Conservation (phyloP, 148 eudicot genomes). For the Hydrangea macrophylla region DNA sequence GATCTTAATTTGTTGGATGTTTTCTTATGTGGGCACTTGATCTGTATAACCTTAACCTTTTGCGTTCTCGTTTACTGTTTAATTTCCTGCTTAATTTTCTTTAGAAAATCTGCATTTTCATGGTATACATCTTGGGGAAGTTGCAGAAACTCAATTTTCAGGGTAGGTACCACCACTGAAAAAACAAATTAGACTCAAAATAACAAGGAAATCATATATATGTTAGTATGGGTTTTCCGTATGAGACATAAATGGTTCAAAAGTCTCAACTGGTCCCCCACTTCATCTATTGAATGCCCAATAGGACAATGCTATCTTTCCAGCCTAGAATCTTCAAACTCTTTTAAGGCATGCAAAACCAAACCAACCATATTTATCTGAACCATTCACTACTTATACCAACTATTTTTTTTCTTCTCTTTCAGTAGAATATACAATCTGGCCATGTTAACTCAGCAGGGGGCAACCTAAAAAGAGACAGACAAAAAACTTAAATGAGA, state of each 20-base stretch:
- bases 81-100: too few relatives aligned
- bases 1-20: too few relatives aligned
- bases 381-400: neutral
- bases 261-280: neutral
- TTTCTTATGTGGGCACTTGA: too few relatives aligned
- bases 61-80: too few relatives aligned
- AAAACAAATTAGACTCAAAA: too few relatives aligned
- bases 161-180: too few relatives aligned
- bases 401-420: neutral
- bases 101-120: too few relatives aligned
- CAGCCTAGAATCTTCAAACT: neutral
- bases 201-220: neutral
- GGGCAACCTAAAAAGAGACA: neutral
- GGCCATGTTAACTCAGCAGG: neutral
- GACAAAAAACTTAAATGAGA: neutral
- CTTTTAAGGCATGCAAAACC: neutral
- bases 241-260: conserved; percentile 1
- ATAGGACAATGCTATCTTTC: neutral
- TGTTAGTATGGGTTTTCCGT: too few relatives aligned
- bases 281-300: neutral
- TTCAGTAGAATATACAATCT: neutral
- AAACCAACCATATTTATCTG: neutral
- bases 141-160: too few relatives aligned
- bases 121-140: too few relatives aligned
- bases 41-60: too few relatives aligned